Evolutionary conservation across 345 rosid species (phyloP), one percentile per base, ranked within the genome.

Genomic region (Salix udensis): DNA sequence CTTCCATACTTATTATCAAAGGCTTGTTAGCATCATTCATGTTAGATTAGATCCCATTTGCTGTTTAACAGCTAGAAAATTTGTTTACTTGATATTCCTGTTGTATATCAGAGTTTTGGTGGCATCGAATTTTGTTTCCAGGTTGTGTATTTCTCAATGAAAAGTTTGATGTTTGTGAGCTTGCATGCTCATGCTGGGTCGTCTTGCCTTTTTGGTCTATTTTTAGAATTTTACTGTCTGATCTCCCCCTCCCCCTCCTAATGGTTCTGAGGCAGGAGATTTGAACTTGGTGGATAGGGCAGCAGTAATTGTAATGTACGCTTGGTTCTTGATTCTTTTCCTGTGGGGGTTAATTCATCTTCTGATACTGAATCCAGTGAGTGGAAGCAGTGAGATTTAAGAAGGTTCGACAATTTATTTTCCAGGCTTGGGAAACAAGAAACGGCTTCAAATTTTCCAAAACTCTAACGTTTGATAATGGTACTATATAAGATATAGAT

Each of bases 81-180:
- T 52, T 68, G 72, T 82, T 74, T 37, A 72, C 77, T 52, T 30
- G 72, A 71, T 62, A 7, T 24, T 70, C 40, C 40, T 36, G 19
- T 31, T 39, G 30, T 62, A 44, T 53, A 40, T 66, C 76, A 15
- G 37, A 55, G 67, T 37, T 46, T 69, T 67, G 53, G 36, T 75
- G 70, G 61, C 58, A 4, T 16, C 9, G 69, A 52, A 34, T 75
- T 75, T 23, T 36, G 77, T 2, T 62, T 50, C 13, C 42, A 62
- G 31, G 21, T 5, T 74, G 52, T 62, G n/a, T n/a, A 34, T 55
- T 28, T 14, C 23, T 26, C 48, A 8, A 24, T 64, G 18, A 58
- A 58, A 58, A 58, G 26, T n/a, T 44, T 13, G 76, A 6, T n/a
- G 4, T 39, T 26, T 65, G 62, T 65, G n/a, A 30, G 37, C 77